Evolutionary conservation across 805 yeast genomes (phyloP), one percentile per base, ranked within the genome.

Genomic region (Hyphopichia homilentoma): DNA sequence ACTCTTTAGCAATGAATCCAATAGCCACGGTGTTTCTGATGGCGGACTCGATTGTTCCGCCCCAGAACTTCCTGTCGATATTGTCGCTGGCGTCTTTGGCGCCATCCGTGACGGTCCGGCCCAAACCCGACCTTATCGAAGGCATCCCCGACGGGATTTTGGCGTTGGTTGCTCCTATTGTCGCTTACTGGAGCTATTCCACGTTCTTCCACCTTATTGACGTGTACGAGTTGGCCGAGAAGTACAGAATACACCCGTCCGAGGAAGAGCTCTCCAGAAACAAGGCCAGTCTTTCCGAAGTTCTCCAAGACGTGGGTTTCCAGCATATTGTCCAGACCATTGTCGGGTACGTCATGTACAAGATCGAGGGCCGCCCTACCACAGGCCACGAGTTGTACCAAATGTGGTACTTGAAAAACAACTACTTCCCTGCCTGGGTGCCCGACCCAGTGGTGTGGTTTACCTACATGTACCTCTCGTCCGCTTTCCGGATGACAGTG

Each of bases 231-330:
- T 63, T 87, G 42, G 86, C 89, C 27, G 96, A 85, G 49, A 66
- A 73, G 52, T 87, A 85, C 61, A 72, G 97, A 44, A 87, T 93
- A 32, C 98, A 93, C 57, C 89, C 97, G 14, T 79, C 89, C 23
- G 94, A 83, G 46, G 97, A 90, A 54, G 86, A 87, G 35, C 48
- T 68, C 20, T 54, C 73, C 31, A 75, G 93, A 44, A 93, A 93
- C 57, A 84, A 77, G 51, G 96, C 86, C 5, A 52, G 84, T 0
- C 59, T 79, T 34, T 32, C 48, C 4, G 84, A 82, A 28, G 97
- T 93, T 7, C 48, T 93, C 12, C 65, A 75, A 39, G 96, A 89
- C 43, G 98, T 93, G 28, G 47, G 86, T 5, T 45, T 84, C 20
- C 97, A 93, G 65, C 98, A 93, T 55, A 38, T 80, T 9, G 72